These are phyloP conservation scores for Diaporthe batatas DNA, from an alignment of 2,329 filamentous ascomycete species.

Conservation along the genomic window DNA sequence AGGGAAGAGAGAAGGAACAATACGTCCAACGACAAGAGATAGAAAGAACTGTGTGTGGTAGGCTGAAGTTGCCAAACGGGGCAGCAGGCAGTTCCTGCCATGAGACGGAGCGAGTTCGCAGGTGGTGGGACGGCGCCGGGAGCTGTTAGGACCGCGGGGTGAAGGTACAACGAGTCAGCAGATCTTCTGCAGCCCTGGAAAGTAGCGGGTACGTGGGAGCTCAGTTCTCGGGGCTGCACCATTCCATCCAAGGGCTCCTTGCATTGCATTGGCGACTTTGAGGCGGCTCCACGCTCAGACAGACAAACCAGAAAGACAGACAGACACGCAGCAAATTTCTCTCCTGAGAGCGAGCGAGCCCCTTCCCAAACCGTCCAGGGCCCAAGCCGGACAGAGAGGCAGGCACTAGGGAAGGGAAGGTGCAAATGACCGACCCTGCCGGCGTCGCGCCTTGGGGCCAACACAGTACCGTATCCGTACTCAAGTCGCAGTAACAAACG, in stretches of 20 bases:
- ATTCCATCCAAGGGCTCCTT: slow-evolving; percentile 26
- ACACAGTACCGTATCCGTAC: neutral
- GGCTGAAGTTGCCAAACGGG: slow-evolving; percentile 4
- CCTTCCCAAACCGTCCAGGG: slow-evolving; percentile 21
- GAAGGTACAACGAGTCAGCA: slow-evolving; percentile 23
- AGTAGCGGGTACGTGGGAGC: slow-evolving; percentile 26
- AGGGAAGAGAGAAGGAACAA: too few species aligned
- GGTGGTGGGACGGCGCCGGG: neutral
- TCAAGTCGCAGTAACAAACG: slow-evolving; percentile 14
- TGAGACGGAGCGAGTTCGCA: neutral
- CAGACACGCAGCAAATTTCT: slow-evolving; percentile 8
- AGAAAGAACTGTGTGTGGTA: neutral
- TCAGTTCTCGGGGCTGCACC: slow-evolving; percentile 16
- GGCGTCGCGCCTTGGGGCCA: neutral
- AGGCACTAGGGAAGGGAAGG: slow-evolving; percentile 21
- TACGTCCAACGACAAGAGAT: neutral
- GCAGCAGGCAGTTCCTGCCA: neutral
- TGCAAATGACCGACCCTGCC: slow-evolving; percentile 31
- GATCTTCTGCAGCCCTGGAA: slow-evolving; percentile 24
- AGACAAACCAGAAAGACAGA: neutral
- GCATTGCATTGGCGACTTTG: slow-evolving; percentile 33
- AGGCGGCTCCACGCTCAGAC: slow-evolving; percentile 33
- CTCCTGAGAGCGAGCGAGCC: neutral
- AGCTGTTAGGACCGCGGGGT: slow-evolving; percentile 9
- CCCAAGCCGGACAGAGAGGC: neutral